phyloP scores from a whole-genome alignment of 1,139 yeast genomes.

The Candida tropicalis region DNA sequence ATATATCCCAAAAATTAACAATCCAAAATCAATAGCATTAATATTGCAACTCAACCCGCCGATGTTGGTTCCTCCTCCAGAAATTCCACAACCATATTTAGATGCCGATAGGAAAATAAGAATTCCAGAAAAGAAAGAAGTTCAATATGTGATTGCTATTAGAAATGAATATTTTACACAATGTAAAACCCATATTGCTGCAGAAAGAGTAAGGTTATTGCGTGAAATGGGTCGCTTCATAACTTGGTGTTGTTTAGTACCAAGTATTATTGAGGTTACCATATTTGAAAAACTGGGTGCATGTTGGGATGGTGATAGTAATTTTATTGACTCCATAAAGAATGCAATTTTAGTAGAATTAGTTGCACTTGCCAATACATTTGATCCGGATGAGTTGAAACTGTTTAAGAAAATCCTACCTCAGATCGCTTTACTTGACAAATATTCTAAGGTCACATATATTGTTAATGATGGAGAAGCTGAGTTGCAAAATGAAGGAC shows the following conservation, averaged over 20 bases:
- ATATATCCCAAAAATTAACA: conserved; percentile 17
- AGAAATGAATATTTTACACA: conserved; percentile 43
- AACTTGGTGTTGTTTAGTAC: conserved; percentile 36
- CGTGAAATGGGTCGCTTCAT: conserved; percentile 40
- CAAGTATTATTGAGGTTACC: conserved; percentile 20
- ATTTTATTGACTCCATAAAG: conserved; percentile 20
- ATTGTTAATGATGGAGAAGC: conserved; percentile 14
- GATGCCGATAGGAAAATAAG: conserved; percentile 39
- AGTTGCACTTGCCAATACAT: conserved; percentile 22
- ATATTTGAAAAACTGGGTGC: conserved; percentile 28
- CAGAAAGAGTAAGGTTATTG: conserved; percentile 41
- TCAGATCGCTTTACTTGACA: conserved; percentile 21
- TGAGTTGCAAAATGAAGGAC: conserved; percentile 4
- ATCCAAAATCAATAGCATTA: conserved; percentile 24
- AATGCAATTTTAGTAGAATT: conserved; percentile 28
- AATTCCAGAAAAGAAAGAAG: conserved; percentile 37
- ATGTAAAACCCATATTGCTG: conserved; percentile 39
- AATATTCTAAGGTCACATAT: conserved; percentile 10
- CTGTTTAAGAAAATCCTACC: conserved; percentile 22
- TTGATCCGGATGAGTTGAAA: conserved; percentile 18
- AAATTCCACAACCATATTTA: conserved; percentile 44
- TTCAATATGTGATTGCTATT: conserved; percentile 27
- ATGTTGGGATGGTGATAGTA: conserved; percentile 22
- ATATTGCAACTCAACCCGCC: conserved; percentile 20
- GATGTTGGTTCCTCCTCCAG: conserved; percentile 32